These are phyloP conservation scores for Oemleria cerasiformis DNA, from an alignment of 306 rosid genomes.

Conservation along the genomic window DNA sequence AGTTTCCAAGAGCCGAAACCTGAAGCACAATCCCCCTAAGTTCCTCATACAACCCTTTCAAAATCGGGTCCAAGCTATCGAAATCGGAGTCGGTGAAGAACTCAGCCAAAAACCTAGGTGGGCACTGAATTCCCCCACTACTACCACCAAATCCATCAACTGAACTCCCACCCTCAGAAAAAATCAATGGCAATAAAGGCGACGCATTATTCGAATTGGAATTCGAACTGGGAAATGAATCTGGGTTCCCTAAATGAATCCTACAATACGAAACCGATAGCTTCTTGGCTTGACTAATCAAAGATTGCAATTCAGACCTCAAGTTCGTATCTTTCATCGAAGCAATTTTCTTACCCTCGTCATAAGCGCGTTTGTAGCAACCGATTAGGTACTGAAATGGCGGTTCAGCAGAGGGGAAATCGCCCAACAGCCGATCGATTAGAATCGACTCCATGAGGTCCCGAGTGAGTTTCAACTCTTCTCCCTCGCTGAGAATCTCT, in stretches of 20 bases:
- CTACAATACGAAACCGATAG: conserved; percentile 74
- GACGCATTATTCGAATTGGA: conserved; percentile 21
- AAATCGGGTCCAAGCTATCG: conserved; percentile 67
- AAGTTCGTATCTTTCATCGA: conserved; percentile 67
- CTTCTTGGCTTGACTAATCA: conserved; percentile 68
- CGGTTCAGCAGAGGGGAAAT: conserved; percentile 38
- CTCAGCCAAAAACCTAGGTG: conserved; percentile 92
- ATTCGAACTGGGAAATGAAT: conserved; percentile 39
- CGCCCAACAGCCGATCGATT: conserved; percentile 74
- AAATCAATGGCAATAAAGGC: conserved; percentile 65
- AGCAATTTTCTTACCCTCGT: conserved; percentile 66
- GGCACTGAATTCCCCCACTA: conserved; percentile 49
- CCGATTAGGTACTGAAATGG: conserved; percentile 68
- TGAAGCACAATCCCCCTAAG: conserved; percentile 79
- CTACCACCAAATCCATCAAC: conserved; percentile 45
- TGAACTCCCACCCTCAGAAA: conserved; percentile 58
- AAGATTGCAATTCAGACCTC: conserved; percentile 56
- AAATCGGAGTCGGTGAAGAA: conserved; percentile 75
- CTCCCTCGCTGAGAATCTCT: conserved; percentile 82
- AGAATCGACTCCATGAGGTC: conserved; percentile 73
- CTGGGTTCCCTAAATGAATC: conserved; percentile 76
- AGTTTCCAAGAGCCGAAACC: conserved; percentile 90
- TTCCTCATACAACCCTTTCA: conserved; percentile 81
- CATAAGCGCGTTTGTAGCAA: conserved; percentile 77
- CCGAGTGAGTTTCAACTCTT: conserved; percentile 55